Evolutionary conservation across 805 yeast species (phyloP), one percentile per base, ranked within the genome.

Genomic region (Yarrowia osloensis): DNA sequence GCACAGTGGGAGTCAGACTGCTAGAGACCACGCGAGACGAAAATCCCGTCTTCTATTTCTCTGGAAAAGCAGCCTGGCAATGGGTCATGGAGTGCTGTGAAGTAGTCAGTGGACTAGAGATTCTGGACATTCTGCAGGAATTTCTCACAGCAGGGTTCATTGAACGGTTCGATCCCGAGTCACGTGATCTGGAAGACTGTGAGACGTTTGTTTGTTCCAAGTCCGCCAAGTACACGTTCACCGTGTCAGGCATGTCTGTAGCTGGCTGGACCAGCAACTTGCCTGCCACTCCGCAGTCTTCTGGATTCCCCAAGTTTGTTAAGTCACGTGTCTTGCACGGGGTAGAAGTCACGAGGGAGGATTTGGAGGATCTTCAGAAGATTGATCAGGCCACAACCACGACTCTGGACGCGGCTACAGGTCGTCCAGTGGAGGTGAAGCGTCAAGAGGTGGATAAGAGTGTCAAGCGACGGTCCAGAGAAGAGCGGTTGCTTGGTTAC

Each of bases 41-140:
- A 3, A 28, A 31, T 8, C 4, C 19, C 8, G 31, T 22, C 21
- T 82, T 81, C 71, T 82, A 86, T 66, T 81, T 90, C 69, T 82
- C 89, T 1, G 96, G 97, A 0, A 89, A 89, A 71, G 88, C 95
- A 0, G 79, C 88, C 0, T 83, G 87, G 76, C 97, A 92, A 73
- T 94, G 97, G 97, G 73, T 94, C 7, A 82, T 88, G 85, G 98
- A 94, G 70, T 92, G 97, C 73, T 89, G 97, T 0, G 95, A 90
- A 72, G 79, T 88, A 0, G 74, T 86, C 70, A 81, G 81, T 63
- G 73, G 61, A 1, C 13, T 42, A 0, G 77, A 74, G 50, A 74
- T 71, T 8, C 33, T 67, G 2, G 26, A 54, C 7, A 35, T 74
- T 17, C 71, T 71, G 2, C 42, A 55, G 12, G 46, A 65, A 17